A percentile compares a stretch with the other conserved stretches of the same genome.
Evolutionary conservation across 257 asterid species (phyloP).

Genomic region (Ocimum tenuiflorum): DNA sequence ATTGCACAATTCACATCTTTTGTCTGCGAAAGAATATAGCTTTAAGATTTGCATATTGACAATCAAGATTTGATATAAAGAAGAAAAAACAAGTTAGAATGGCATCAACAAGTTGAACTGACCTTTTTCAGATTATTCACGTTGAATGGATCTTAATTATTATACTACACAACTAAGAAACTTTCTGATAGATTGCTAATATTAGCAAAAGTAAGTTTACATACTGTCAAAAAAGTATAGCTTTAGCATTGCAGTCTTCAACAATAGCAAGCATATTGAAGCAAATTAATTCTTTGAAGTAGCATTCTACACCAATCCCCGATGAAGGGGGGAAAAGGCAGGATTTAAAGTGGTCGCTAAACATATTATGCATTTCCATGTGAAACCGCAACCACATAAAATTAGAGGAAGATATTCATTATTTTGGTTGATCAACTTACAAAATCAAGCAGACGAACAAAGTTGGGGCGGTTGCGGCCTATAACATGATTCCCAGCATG

Average conservation of each 20-base stretch:
- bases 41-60: slow-evolving; percentile 6
- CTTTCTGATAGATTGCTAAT: neutral
- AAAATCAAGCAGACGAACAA: slow-evolving; percentile 71
- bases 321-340: neutral
- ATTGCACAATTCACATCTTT: slow-evolving; percentile 66
- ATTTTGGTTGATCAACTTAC: slow-evolving; percentile 47
- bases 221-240: neutral
- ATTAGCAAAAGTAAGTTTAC: neutral
- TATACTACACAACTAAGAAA: no score
- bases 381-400: neutral
- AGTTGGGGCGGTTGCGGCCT: slow-evolving; percentile 49
- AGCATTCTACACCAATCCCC: neutral
- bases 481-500: slow-evolving; percentile 49
- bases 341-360: neutral
- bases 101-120: no score
- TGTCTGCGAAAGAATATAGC: slow-evolving; percentile 42
- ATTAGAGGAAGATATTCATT: slow-evolving; percentile 7
- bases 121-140: no score
- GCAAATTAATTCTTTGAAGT: neutral
- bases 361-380: neutral
- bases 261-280: neutral
- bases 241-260: neutral
- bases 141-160: no score
- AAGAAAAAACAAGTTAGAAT: neutral
- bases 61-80: neutral